Base-by-base conservation (phyloP, 495 filamentous ascomycete species). In the Lasiosphaeris hirsuta region DNA sequence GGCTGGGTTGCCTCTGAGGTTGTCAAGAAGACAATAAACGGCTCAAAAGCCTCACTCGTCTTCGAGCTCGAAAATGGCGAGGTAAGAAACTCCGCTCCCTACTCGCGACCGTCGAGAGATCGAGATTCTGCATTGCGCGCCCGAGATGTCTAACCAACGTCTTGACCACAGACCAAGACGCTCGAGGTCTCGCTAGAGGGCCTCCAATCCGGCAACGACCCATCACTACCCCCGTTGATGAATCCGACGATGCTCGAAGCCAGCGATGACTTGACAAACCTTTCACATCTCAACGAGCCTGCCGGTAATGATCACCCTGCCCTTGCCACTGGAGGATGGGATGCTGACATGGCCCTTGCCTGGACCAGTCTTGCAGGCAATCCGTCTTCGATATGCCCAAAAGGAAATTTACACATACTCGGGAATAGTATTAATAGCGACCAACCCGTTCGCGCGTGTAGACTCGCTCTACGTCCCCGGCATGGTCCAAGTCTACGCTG, bases 361-460 rank as follows among this genome's bases (percentile, higher is more conserved):
- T 35, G 18, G 17, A 55, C 58, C 64, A 97, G 94, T 99, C 51
- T 75, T 99, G 35, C 94, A 99, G 80, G 94, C 94, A 23, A 99
- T 99, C 69, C 92, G 90, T 68, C 84, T 99, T 65, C 90, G 94
- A 73, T 99, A 99, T 79, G 85, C 89, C 54, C 96, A 99, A 70
- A 97, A 97, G 69, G 94, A 99, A 67, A 99, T 99, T 65, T 99
- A 99, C 81, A 99, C 94, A 68, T 99, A 99, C 78, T 95, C 90
- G 72, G 94, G 94, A 64, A 99, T 99, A 68, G 94, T 99, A 54
- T 77, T 99, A 62, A 99, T 99, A 73, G 94, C 94, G 51, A 97
- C 94, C 44, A 99, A 99, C 76, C 94, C 94, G 8, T 99, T 99
- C 64, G 94, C 96, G 45, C 81, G 94, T 47, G 96, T 99, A 59